Conservation (phyloP, 2,329 filamentous ascomycete species). For the Fusarium subglutinans region DNA sequence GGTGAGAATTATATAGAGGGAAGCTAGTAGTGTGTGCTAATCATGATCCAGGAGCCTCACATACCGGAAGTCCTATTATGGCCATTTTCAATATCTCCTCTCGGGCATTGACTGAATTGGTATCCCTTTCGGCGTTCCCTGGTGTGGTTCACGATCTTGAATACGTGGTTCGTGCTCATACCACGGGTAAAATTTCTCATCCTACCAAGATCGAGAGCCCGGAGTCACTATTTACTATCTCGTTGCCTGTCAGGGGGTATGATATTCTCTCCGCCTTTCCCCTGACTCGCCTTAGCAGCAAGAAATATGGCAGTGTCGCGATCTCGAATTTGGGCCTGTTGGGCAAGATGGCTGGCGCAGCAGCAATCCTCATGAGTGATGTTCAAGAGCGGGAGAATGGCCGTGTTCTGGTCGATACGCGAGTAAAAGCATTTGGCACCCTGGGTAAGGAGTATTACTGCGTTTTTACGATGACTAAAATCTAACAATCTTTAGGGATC, state of each 20-base stretch:
- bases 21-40: not conserved
- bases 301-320: slow-evolving; percentile 50
- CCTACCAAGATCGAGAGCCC: slow-evolving; percentile 57
- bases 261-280: slow-evolving; percentile 84
- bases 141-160: slow-evolving; percentile 66
- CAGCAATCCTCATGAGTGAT: slow-evolving; percentile 74
- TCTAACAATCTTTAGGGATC: slow-evolving; percentile 58
- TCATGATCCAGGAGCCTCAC: slow-evolving; percentile 53
- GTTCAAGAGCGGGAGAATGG: slow-evolving; percentile 65
- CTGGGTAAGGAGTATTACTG: slow-evolving; percentile 63
- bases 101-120: slow-evolving; percentile 70
- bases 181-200: slow-evolving; percentile 67
- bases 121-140: slow-evolving; percentile 77
- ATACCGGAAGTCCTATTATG: slow-evolving; percentile 78
- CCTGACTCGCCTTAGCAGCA: slow-evolving; percentile 64
- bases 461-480: not conserved
- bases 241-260: slow-evolving; percentile 73
- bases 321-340: slow-evolving; percentile 81
- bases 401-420: slow-evolving; percentile 71
- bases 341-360: slow-evolving; percentile 89
- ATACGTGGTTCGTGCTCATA: slow-evolving; percentile 81
- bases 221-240: slow-evolving; percentile 66
- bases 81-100: slow-evolving; percentile 85
- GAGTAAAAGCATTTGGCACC: slow-evolving; percentile 81
- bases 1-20: slow-evolving; percentile 55